Evolutionary conservation across 2,329 filamentous ascomycete genomes (phyloP).

Genomic region (Sporothrix curviconia): DNA sequence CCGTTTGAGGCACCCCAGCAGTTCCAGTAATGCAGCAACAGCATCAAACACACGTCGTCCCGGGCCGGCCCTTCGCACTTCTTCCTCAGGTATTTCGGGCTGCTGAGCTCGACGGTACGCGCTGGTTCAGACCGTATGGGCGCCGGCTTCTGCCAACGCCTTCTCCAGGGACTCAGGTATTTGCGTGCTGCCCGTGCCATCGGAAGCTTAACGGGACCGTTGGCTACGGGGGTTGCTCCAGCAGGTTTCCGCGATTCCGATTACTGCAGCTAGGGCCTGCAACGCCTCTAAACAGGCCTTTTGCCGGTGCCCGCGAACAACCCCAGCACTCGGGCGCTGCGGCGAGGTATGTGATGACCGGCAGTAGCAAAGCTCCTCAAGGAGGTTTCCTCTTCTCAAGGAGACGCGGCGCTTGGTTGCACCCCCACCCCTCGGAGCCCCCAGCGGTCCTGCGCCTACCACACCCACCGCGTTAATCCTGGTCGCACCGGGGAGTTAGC

Average conservation of each 20-base stretch:
- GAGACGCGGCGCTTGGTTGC: too few relatives aligned
- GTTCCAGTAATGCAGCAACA: not conserved
- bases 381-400: conserved; percentile 46
- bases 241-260: too few relatives aligned
- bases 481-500: too few relatives aligned
- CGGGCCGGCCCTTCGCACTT: conserved; percentile 35
- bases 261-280: conserved; percentile 45
- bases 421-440: too few relatives aligned
- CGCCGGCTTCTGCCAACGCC: conserved; percentile 62
- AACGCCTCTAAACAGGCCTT: too few relatives aligned
- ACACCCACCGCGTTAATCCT: too few relatives aligned
- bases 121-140: conserved; percentile 50
- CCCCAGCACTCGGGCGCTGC: too few relatives aligned
- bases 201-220: too few relatives aligned
- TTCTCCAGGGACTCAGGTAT: conserved; percentile 57
- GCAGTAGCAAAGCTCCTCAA: too few relatives aligned
- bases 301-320: too few relatives aligned
- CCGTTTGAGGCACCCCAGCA: conserved; percentile 8
- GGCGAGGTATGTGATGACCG: too few relatives aligned
- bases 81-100: conserved; percentile 54
- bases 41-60: conserved; percentile 28
- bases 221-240: too few relatives aligned
- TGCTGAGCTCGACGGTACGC: conserved; percentile 60
- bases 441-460: not conserved
- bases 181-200: conserved; percentile 46